A percentile compares a stretch with the other conserved stretches of the same genome.
These are phyloP conservation scores for Penicillium paxilli DNA, from an alignment of 495 filamentous ascomycete species.

Conservation along the genomic window DNA sequence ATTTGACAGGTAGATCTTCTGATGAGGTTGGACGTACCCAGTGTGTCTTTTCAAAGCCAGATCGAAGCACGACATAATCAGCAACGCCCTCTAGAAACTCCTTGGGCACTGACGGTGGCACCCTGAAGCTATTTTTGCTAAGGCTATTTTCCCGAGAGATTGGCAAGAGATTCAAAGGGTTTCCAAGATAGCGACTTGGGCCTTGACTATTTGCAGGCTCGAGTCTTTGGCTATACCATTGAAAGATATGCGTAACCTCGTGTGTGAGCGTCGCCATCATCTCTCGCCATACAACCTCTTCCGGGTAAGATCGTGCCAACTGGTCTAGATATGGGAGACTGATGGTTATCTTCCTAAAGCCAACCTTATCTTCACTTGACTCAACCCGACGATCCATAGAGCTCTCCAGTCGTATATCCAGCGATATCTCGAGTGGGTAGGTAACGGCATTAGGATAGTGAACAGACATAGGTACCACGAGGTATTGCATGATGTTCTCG, in stretches of 20 bases:
- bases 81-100: neutral
- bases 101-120: neutral
- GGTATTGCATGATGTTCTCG: neutral
- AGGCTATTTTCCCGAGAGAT: neutral
- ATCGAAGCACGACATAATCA: neutral
- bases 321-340: neutral
- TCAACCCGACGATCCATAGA: neutral
- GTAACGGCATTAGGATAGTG: neutral
- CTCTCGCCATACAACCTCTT: neutral
- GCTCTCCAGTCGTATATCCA: neutral
- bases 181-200: neutral
- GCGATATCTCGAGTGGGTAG: neutral
- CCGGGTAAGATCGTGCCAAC: neutral
- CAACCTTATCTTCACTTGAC: too few species aligned
- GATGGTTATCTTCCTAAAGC: neutral
- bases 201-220: neutral
- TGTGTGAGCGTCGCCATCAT: neutral
- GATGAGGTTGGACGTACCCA: neutral
- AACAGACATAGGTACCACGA: neutral
- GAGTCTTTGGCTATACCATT: neutral
- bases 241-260: neutral
- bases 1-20: neutral
- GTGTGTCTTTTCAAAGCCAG: neutral
- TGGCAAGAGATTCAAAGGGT: neutral
- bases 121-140: neutral